phyloP scores from a whole-genome alignment of 1,284 basidiomycete genomes.

The Sporisorium scitamineum region DNA sequence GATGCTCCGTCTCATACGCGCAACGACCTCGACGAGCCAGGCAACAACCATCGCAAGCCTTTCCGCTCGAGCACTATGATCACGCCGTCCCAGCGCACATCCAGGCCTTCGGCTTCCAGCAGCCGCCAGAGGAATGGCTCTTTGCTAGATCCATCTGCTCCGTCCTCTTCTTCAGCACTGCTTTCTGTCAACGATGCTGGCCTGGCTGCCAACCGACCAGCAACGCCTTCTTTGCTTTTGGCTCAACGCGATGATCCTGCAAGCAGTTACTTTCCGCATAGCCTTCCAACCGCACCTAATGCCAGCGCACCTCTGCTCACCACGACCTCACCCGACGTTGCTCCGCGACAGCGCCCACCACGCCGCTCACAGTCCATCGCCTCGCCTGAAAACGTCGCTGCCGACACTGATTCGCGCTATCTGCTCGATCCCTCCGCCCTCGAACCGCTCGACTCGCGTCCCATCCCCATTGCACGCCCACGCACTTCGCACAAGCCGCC shows the following conservation, averaged over 20 bases:
- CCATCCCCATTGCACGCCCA: constrained; percentile 39
- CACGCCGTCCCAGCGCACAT: constrained; percentile 13
- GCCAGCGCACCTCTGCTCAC: constrained; percentile 24
- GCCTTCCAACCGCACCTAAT: constrained; percentile 7
- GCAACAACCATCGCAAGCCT: constrained; percentile 16
- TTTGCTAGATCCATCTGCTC: background rate
- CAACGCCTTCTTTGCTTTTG: constrained; percentile 40
- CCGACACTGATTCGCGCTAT: constrained; percentile 21
- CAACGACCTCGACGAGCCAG: constrained; percentile 11
- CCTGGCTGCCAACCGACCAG: constrained; percentile 22
- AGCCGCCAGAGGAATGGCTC: constrained; percentile 4
- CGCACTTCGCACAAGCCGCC: constrained; percentile 4
- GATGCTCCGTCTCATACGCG: constrained; percentile 4
- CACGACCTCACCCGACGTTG: background rate
- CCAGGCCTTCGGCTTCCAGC: constrained; percentile 9
- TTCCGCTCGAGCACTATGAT: constrained; percentile 23
- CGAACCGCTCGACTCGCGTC: constrained; percentile 41
- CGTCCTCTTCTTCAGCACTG: constrained; percentile 3
- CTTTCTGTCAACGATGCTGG: constrained; percentile 7
- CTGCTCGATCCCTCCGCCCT: constrained; percentile 31
- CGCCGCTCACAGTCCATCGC: constrained; percentile 42
- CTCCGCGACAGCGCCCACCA: constrained; percentile 8
- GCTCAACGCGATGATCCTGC: constrained; percentile 14
- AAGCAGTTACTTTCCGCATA: constrained; percentile 17
- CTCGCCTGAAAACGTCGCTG: constrained; percentile 40